These are phyloP conservation scores for Entomortierella lignicola DNA, from an alignment of 192 early-diverging fungal genomes.

Conservation along the genomic window DNA sequence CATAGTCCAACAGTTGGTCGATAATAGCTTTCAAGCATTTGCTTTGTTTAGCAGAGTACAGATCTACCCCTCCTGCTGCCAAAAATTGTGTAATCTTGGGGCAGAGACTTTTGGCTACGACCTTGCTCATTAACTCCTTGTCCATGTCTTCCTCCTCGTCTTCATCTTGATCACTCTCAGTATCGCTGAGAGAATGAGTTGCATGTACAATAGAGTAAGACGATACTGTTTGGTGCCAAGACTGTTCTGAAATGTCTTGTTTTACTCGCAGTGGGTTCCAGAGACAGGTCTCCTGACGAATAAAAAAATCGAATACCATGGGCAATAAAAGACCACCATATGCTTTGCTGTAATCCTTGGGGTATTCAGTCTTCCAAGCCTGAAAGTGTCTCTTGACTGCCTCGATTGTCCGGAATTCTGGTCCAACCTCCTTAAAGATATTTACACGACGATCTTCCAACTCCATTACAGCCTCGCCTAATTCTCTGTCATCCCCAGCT, in stretches of 20 bases:
- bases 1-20: conserved; percentile 49
- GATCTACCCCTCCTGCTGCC: conserved; percentile 25
- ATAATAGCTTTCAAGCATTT: conserved; percentile 31
- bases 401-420: conserved; percentile 58
- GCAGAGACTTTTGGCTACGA: conserved; percentile 49
- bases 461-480: conserved; percentile 35
- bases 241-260: conserved; percentile 29
- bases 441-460: conserved; percentile 42
- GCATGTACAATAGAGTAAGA: conserved; percentile 22
- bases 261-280: conserved; percentile 63
- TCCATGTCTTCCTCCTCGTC: conserved; percentile 51
- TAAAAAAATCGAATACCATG: conserved; percentile 66
- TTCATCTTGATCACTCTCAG: conserved; percentile 38
- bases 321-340: conserved; percentile 67
- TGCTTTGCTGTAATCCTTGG: conserved; percentile 66
- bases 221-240: conserved; percentile 36
- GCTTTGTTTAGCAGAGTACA: conserved; percentile 42
- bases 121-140: conserved; percentile 32
- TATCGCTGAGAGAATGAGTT: conserved; percentile 24
- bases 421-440: conserved; percentile 58
- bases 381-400: conserved; percentile 62
- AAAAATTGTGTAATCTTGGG: conserved; percentile 39
- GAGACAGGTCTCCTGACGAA: conserved; percentile 62
- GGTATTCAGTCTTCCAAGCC: conserved; percentile 62
- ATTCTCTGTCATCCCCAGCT: conserved; percentile 33